These are phyloP conservation scores for Didymella keratinophila DNA, from an alignment of 2,329 filamentous ascomycete genomes.

Conservation along the genomic window DNA sequence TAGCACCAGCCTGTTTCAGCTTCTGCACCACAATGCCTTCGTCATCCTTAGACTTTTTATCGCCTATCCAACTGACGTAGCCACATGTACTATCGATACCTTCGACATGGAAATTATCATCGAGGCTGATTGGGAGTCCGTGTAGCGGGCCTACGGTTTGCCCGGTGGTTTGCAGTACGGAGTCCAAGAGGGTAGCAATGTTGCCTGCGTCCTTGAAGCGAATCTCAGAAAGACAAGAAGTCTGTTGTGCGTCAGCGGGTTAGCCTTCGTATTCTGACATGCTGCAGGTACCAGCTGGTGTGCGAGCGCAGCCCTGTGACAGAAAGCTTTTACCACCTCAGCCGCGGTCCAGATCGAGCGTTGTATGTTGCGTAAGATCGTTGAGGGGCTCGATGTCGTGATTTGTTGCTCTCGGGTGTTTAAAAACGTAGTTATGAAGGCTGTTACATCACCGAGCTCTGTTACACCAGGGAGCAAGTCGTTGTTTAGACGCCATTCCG, in stretches of 20 bases:
- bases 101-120: neutral
- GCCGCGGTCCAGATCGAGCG: too few species aligned
- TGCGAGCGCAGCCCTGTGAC: neutral
- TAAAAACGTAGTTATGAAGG: too few species aligned
- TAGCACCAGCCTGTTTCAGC: neutral
- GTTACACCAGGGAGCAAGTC: too few species aligned
- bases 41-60: neutral
- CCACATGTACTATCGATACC: neutral
- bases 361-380: too few species aligned
- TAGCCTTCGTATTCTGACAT: too few species aligned
- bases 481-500: too few species aligned
- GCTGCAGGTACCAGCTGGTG: too few species aligned
- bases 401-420: too few species aligned
- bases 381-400: too few species aligned
- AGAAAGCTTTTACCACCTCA: neutral
- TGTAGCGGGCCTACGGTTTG: neutral
- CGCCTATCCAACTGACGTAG: neutral
- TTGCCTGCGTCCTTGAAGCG: neutral
- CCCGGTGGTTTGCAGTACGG: neutral
- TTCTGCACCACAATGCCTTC: neutral
- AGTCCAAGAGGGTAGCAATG: neutral
- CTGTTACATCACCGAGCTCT: too few species aligned
- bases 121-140: neutral
- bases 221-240: neutral
- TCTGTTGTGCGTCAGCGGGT: neutral